Conservation (phyloP, 2,329 filamentous ascomycete species). For the Fusarium pseudonygamai region DNA sequence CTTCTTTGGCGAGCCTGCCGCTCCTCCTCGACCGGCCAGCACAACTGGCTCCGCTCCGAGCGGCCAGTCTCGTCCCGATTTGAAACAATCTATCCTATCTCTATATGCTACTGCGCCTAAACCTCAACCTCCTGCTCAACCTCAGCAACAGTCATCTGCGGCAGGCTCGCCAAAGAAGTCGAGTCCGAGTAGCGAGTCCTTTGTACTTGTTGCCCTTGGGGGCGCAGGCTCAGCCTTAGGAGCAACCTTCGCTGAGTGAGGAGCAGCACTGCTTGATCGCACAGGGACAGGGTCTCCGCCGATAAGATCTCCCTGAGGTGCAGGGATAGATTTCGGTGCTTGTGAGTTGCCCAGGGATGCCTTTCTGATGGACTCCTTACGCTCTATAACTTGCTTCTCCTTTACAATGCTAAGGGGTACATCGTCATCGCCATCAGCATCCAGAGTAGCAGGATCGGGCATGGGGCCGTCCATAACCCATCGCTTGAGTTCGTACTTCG, state of each 20-base stretch:
- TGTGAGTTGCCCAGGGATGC: constrained; percentile 59
- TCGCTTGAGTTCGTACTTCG: constrained; percentile 98
- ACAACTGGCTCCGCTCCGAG: constrained; percentile 71
- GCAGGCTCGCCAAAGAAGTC: constrained; percentile 87
- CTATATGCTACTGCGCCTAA: constrained; percentile 88
- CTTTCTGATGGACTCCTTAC: constrained; percentile 70
- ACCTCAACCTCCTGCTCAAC: constrained; percentile 68
- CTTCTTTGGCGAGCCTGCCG: too few relatives aligned
- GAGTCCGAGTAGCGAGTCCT: constrained; percentile 89
- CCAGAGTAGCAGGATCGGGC: constrained; percentile 89
- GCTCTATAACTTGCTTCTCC: constrained; percentile 71
- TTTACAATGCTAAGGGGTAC: constrained; percentile 70
- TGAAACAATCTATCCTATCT: constrained; percentile 97
- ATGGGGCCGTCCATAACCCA: constrained; percentile 99
- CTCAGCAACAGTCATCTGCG: constrained; percentile 59
- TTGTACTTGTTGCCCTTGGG: constrained; percentile 74
- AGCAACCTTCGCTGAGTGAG: constrained; percentile 65
- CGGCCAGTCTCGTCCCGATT: constrained; percentile 82
- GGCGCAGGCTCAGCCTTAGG: constrained; percentile 72
- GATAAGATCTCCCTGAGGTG: constrained; percentile 80
- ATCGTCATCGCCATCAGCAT: constrained; percentile 87
- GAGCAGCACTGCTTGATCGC: constrained; percentile 79
- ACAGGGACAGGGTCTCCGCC: constrained; percentile 76
- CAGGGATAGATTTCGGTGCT: constrained; percentile 46
- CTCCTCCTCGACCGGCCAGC: constrained; percentile 84